Base-by-base conservation (phyloP, 805 yeast genomes). In the Saccharomycopsis fermentans region DNA sequence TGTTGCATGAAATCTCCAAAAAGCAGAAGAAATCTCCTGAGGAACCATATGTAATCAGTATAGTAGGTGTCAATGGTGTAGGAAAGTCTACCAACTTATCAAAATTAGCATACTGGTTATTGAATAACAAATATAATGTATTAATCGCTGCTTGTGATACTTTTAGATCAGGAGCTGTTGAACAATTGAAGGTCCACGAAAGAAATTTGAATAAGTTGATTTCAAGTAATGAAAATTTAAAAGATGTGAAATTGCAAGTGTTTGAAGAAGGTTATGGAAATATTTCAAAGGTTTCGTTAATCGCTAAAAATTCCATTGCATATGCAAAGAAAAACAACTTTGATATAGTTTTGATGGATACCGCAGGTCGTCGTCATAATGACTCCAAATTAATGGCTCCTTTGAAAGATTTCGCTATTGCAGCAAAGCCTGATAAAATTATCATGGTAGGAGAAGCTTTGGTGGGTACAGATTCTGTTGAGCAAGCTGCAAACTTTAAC, bases 401-500 rank as follows among this genome's bases (percentile, higher is more conserved):
- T 6, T 74, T 92, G 63, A 95, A 90, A 65, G 89, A 92, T 58
- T 92, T 92, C 71, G 98, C 97, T 17, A 90, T 87, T 66, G 91
- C 95, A 55, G 98, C 98, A 2, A 80, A 89, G 55, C 99, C 98
- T 0, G 94, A 92, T 72, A 92, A 89, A 70, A 92, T 92, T 66
- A 91, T 92, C 68, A 94, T 94, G 98, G 99, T 92, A 19, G 98
- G 97, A 48, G 99, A 92, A 71, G 99, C 99, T 0, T 75, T 92
- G 40, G 98, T 92, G 1, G 99, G 99, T 17, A 91, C 98, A 0
- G 99, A 92, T 69, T 89, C 97, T 1, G 97, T 94, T 2, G 87
- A 87, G 70, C 99, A 92, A 70, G 98, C 98, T 0, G 81, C 82
- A 56, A 91, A 94, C 69, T 92, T 92, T 75, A 91, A 92, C 69